These are phyloP conservation scores for Closterium sp. DNA, from an alignment of 139 green algal species.

Conservation along the genomic window DNA sequence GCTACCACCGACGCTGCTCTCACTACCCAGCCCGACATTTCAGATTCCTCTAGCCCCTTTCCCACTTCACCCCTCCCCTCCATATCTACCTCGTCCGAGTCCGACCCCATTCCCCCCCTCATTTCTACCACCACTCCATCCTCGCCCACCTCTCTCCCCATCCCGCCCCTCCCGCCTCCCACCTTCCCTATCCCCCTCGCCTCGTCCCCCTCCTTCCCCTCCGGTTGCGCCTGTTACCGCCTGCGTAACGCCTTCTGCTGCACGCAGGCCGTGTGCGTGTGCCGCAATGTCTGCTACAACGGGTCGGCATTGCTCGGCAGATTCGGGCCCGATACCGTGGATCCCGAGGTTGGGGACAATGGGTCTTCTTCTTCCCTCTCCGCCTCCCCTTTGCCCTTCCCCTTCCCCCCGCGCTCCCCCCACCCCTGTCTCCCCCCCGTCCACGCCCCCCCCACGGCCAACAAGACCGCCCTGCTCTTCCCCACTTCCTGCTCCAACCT, in stretches of 20 bases:
- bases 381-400: background rate
- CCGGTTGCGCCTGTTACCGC: slow-evolving; percentile 9
- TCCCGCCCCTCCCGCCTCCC: background rate
- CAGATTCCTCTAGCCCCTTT: background rate
- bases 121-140: background rate
- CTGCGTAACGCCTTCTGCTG: slow-evolving; percentile 21
- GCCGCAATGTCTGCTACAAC: slow-evolving; percentile 25
- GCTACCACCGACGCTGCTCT: background rate
- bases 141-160: background rate
- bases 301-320: background rate
- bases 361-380: background rate
- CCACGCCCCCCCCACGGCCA: background rate
- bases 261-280: slow-evolving; percentile 21
- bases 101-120: background rate
- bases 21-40: background rate
- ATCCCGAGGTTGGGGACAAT: too few relatives aligned
- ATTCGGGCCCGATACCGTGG: background rate
- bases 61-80: background rate
- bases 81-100: too few relatives aligned
- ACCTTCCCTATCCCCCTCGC: background rate
- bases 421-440: background rate
- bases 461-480: background rate
- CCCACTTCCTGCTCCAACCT: background rate
- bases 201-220: background rate
- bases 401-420: background rate